A percentile compares a stretch with the other conserved stretches of the same genome.
These are phyloP conservation scores for Globisporangium takayamanum DNA, from an alignment of 352 stramenopile genomes.

Conservation along the genomic window DNA sequence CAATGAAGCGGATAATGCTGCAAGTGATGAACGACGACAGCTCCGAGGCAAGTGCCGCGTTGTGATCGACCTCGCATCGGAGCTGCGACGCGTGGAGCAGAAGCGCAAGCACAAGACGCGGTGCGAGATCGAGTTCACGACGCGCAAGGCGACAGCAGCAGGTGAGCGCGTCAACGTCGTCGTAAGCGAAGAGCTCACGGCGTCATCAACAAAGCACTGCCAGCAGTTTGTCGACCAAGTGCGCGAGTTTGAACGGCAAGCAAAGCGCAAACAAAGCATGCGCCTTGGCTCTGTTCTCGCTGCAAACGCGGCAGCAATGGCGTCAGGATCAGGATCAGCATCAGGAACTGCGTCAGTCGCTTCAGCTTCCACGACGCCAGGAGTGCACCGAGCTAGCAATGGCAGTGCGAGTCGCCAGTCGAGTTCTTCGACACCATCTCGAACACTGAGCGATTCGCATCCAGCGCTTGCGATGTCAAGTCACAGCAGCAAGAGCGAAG, in stretches of 20 bases:
- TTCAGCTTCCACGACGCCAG: neutral
- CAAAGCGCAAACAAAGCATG: conserved; percentile 27
- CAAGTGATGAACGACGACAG: neutral
- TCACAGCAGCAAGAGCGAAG: conserved; percentile 9
- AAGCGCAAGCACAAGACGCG: conserved; percentile 57
- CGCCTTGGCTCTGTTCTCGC: conserved; percentile 17
- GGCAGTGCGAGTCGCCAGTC: conserved; percentile 1
- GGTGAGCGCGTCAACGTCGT: neutral
- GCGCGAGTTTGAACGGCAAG: conserved; percentile 28
- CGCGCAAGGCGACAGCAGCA: neutral
- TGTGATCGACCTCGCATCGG: conserved; percentile 34
- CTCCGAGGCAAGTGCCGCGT: conserved; percentile 17
- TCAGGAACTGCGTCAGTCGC: neutral
- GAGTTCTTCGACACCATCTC: neutral
- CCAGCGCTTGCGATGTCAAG: neutral
- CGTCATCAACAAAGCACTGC: conserved; percentile 54
- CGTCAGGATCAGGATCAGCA: too few species aligned
- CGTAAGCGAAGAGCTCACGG: conserved; percentile 60
- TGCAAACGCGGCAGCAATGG: neutral
- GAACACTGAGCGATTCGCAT: neutral
- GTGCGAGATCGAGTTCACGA: conserved; percentile 40
- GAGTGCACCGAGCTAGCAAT: neutral
- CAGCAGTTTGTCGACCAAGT: conserved; percentile 54
- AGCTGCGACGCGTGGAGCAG: conserved; percentile 36
- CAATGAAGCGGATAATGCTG: neutral